A percentile compares a stretch with the other conserved stretches of the same genome.
Evolutionary conservation across 1,284 basidiomycete species (phyloP).

Genomic region (Peniophora sp.): DNA sequence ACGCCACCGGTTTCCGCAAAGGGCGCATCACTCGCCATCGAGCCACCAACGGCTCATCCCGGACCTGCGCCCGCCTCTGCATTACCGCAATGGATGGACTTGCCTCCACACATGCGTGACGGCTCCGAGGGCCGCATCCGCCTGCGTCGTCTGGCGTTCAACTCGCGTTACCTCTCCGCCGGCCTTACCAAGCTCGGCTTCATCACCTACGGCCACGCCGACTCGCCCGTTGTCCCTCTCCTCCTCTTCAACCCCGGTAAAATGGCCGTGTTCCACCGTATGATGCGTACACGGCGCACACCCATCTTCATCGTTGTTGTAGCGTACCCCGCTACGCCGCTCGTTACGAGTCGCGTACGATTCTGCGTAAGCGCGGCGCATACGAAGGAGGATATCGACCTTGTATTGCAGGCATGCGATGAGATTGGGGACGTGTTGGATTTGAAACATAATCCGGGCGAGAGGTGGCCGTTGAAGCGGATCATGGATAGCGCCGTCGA

Average conservation of each 20-base stretch:
- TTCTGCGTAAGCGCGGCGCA: slow-evolving; percentile 95
- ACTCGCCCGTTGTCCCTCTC: slow-evolving; percentile 91
- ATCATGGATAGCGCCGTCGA: slow-evolving; percentile 74
- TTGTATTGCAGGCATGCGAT: slow-evolving; percentile 81
- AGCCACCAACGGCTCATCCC: slow-evolving; percentile 32
- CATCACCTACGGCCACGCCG: slow-evolving; percentile 90
- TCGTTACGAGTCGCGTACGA: slow-evolving; percentile 84
- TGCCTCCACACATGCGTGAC: slow-evolving; percentile 64
- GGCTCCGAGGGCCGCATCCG: slow-evolving; percentile 81
- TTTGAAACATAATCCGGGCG: slow-evolving; percentile 71
- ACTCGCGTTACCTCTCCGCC: slow-evolving; percentile 85
- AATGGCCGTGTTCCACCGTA: slow-evolving; percentile 81
- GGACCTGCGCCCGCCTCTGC: slow-evolving; percentile 58
- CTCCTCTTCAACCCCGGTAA: slow-evolving; percentile 93
- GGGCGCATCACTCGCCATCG: slow-evolving; percentile 24
- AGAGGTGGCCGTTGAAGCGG: slow-evolving; percentile 80
- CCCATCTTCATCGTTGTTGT: slow-evolving; percentile 89
- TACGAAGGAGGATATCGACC: slow-evolving; percentile 95
- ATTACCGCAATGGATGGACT: slow-evolving; percentile 65
- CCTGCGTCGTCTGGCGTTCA: slow-evolving; percentile 88
- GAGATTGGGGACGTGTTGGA: slow-evolving; percentile 87
- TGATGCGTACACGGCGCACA: slow-evolving; percentile 79
- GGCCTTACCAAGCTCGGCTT: slow-evolving; percentile 92
- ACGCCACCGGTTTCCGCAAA: slow-evolving; percentile 26
- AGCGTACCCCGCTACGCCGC: slow-evolving; percentile 88